phyloP scores from a whole-genome alignment of 169 alveolate genomes.

The Plasmodium billcollinsi region DNA sequence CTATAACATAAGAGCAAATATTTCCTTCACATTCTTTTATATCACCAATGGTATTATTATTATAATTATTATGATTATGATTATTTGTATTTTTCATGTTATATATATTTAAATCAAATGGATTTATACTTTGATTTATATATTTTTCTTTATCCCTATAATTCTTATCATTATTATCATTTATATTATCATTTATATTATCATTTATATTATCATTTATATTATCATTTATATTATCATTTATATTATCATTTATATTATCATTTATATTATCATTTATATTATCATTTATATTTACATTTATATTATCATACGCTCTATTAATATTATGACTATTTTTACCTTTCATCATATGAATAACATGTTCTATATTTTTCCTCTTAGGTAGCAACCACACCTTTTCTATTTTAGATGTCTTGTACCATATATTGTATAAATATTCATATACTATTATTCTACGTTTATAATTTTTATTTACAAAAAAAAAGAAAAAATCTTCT shows the following conservation, averaged over 20 bases:
- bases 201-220: too few species aligned
- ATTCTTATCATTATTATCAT: not conserved
- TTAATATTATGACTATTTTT: not conserved
- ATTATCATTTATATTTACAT: too few species aligned
- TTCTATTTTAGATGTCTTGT: constrained; percentile 39
- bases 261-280: too few species aligned
- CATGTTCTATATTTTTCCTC: constrained; percentile 2
- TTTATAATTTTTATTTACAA: constrained; percentile 24
- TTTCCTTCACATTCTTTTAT: not conserved
- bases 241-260: too few species aligned
- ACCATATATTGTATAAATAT: constrained; percentile 29
- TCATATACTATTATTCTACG: constrained; percentile 33
- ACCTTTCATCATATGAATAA: not conserved
- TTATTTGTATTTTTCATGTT: not conserved
- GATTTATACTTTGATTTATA: not conserved
- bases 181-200: not conserved
- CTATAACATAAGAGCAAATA: constrained; percentile 42
- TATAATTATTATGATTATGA: not conserved
- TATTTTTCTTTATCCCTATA: too few species aligned
- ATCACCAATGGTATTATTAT: not conserved
- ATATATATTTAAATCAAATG: not conserved
- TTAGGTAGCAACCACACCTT: constrained; percentile 41
- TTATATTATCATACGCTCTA: not conserved
- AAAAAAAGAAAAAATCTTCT: constrained; percentile 68
- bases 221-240: too few species aligned